Conservation (phyloP, 2,329 filamentous ascomycete species). For the Pseudogymnoascus sp. region DNA sequence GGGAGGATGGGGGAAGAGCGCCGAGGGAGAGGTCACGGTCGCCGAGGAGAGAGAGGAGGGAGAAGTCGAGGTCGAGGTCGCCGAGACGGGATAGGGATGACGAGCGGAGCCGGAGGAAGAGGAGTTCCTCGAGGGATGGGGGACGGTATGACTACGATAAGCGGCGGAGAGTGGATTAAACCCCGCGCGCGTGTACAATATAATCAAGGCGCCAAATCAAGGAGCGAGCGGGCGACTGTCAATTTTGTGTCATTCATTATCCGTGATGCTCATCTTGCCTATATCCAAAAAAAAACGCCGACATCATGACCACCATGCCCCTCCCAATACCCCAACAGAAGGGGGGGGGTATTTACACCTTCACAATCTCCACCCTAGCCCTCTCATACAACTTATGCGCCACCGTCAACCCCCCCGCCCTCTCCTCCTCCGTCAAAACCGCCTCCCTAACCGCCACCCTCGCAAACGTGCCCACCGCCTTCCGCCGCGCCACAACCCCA, state of each 20-base stretch:
- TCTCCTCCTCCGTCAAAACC: slow-evolving; percentile 49
- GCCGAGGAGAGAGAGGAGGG: slow-evolving; percentile 33
- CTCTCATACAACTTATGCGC: slow-evolving; percentile 74
- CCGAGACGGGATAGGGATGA: slow-evolving; percentile 29
- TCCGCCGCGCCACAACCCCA: slow-evolving; percentile 75
- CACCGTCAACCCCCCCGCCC: slow-evolving; percentile 48
- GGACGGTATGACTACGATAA: slow-evolving; percentile 53
- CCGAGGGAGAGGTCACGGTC: slow-evolving; percentile 43
- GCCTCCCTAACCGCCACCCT: slow-evolving; percentile 68
- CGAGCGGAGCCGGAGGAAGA: slow-evolving; percentile 45
- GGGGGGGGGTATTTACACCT: slow-evolving; percentile 41
- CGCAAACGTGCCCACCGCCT: slow-evolving; percentile 78
- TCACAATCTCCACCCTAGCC: slow-evolving; percentile 77
- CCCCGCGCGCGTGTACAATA: slow-evolving; percentile 16
- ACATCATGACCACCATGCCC: slow-evolving; percentile 7
- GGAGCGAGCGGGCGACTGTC: background rate
- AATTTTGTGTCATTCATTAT: slow-evolving; percentile 12
- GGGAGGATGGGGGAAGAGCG: slow-evolving; percentile 25
- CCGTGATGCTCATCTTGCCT: slow-evolving; percentile 12
- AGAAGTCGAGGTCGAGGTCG: slow-evolving; percentile 33
- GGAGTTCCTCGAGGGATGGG: slow-evolving; percentile 47
- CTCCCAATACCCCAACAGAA: background rate
- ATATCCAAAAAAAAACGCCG: background rate
- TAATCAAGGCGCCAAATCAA: slow-evolving; percentile 7
- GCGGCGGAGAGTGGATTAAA: slow-evolving; percentile 46